Evolutionary conservation across 495 filamentous ascomycete species (phyloP).

Genomic region (Aspergillus coremiiformis): DNA sequence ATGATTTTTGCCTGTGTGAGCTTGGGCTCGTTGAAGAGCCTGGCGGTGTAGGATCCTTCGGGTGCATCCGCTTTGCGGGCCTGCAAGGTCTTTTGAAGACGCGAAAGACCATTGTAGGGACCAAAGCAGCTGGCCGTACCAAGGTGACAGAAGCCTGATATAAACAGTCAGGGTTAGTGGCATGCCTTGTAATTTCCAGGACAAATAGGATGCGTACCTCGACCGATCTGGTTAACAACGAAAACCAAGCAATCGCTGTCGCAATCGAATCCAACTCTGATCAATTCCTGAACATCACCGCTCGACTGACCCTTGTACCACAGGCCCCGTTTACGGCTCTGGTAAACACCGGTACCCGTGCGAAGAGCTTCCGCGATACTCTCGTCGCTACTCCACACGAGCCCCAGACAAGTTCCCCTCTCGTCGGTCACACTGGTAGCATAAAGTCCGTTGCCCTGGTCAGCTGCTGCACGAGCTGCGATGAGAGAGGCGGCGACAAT

Average conservation of each 20-base stretch:
- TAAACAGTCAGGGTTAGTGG: slow-evolving; percentile 3
- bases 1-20: slow-evolving; percentile 91
- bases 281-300: slow-evolving; percentile 83
- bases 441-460: slow-evolving; percentile 75
- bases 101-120: slow-evolving; percentile 67
- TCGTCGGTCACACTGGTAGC: slow-evolving; percentile 88
- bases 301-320: slow-evolving; percentile 97
- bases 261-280: slow-evolving; percentile 80
- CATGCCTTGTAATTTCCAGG: background rate
- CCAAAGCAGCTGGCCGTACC: slow-evolving; percentile 90
- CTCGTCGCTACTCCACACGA: slow-evolving; percentile 90
- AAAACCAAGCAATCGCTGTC: slow-evolving; percentile 90
- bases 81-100: slow-evolving; percentile 76
- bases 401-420: slow-evolving; percentile 70
- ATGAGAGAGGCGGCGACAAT: slow-evolving; percentile 64
- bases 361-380: slow-evolving; percentile 79
- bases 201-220: slow-evolving; percentile 34
- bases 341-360: slow-evolving; percentile 88
- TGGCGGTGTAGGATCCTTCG: slow-evolving; percentile 83
- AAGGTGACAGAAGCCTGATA: slow-evolving; percentile 83
- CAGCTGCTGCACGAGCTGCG: slow-evolving; percentile 62
- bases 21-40: slow-evolving; percentile 85
- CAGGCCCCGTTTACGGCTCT: slow-evolving; percentile 85
- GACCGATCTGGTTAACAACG: slow-evolving; percentile 78
- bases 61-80: slow-evolving; percentile 75